phyloP scores from a whole-genome alignment of 352 stramenopile genomes.

The Saprolegnia diclina region DNA sequence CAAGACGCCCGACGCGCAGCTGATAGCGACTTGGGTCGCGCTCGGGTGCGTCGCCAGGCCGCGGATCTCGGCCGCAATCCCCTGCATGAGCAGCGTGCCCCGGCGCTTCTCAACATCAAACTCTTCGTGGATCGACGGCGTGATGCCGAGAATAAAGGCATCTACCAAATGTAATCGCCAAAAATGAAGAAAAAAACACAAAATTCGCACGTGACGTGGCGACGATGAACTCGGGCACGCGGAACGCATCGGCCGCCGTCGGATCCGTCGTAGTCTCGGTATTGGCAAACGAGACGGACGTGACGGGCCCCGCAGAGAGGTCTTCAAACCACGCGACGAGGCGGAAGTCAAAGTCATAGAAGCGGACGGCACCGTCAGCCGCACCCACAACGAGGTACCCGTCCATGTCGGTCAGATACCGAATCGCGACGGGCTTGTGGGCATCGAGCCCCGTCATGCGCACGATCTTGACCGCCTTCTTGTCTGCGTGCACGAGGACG shows the following conservation, averaged over 20 bases:
- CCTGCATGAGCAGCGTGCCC: conserved; percentile 88
- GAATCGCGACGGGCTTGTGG: conserved; percentile 36
- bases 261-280: conserved; percentile 22
- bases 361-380: conserved; percentile 85
- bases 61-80: conserved; percentile 83
- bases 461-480: conserved; percentile 81
- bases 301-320: conserved; percentile 84
- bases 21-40: conserved; percentile 68
- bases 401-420: conserved; percentile 70
- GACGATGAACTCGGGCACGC: conserved; percentile 88
- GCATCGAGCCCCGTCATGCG: conserved; percentile 40
- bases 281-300: conserved; percentile 81
- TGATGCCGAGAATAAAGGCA: conserved; percentile 86
- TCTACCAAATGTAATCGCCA: conserved; percentile 18
- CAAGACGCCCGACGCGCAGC: conserved; percentile 74
- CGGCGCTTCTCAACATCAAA: conserved; percentile 76
- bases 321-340: conserved; percentile 93
- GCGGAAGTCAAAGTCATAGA: conserved; percentile 92
- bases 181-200: too few species aligned
- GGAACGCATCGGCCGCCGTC: conserved; percentile 36
- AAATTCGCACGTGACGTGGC: conserved; percentile 46
- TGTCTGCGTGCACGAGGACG: conserved; percentile 38
- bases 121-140: conserved; percentile 70
- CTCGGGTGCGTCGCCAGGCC: conserved; percentile 70
- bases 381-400: conserved; percentile 86